Evolutionary conservation across 192 early-diverging fungal genomes (phyloP).

Genomic region (Coemansia sp.): DNA sequence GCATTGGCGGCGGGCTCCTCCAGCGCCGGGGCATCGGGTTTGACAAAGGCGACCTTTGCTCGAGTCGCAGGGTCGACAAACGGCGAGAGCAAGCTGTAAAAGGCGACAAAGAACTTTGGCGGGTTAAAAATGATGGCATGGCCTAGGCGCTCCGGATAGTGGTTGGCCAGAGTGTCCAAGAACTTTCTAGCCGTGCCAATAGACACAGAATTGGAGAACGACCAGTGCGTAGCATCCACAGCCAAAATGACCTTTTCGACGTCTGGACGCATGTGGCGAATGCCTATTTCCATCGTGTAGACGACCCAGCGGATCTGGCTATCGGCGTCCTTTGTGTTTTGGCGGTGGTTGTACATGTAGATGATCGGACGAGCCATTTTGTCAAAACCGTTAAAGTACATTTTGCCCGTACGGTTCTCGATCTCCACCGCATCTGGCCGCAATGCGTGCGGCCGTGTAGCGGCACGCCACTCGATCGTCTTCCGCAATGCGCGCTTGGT

Average conservation of each 20-base stretch:
- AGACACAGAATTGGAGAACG: slow-evolving; percentile 65
- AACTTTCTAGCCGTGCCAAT: slow-evolving; percentile 76
- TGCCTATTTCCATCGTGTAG: slow-evolving; percentile 76
- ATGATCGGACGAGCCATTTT: slow-evolving; percentile 68
- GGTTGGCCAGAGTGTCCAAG: slow-evolving; percentile 74
- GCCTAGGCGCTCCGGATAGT: slow-evolving; percentile 88
- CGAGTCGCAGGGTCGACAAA: slow-evolving; percentile 92
- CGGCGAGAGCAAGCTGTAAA: slow-evolving; percentile 80
- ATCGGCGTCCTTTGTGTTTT: slow-evolving; percentile 75
- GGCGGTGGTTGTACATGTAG: slow-evolving; percentile 72
- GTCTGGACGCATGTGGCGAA: slow-evolving; percentile 64
- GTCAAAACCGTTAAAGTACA: slow-evolving; percentile 83
- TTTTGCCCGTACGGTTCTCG: slow-evolving; percentile 80
- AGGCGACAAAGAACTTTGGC: slow-evolving; percentile 81
- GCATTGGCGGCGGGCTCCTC: slow-evolving; percentile 6
- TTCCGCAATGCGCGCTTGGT: slow-evolving; percentile 66
- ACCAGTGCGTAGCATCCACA: slow-evolving; percentile 76
- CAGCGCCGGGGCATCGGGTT: slow-evolving; percentile 53
- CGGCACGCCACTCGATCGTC: slow-evolving; percentile 77
- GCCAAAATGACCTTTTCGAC: slow-evolving; percentile 77
- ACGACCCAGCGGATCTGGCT: slow-evolving; percentile 79
- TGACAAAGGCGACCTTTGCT: slow-evolving; percentile 81
- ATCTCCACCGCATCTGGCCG: slow-evolving; percentile 70
- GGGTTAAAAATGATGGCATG: slow-evolving; percentile 71
- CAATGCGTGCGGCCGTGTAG: slow-evolving; percentile 66